Base-by-base conservation (phyloP, 2,329 filamentous ascomycete species). In the Dothidotthia symphoricarpi region DNA sequence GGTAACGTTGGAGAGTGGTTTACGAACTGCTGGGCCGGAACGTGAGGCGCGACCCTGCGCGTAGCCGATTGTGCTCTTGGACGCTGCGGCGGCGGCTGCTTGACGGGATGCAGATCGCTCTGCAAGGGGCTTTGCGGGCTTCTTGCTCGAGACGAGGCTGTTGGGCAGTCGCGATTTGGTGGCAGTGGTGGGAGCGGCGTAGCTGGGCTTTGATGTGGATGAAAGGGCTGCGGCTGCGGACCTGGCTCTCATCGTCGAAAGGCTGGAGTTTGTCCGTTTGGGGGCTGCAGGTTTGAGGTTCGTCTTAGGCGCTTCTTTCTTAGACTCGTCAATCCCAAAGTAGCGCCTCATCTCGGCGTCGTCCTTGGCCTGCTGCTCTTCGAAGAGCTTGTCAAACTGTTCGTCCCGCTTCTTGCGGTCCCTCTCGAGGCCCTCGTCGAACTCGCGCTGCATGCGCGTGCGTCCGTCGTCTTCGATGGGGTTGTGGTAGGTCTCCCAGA, bases 21-120 rank as follows among this genome's bases (percentile, higher is more conserved):
- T 64, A 34, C 64, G 64, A 16, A 57, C 36, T 27, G 55, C 45
- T 30, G 53, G 44, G 13, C 71, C 72, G 3, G 74, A 69, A 14
- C 73, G 73, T 3, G 75, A 70, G 9, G 71, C 70, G 24, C 87
- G 80, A 24, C 90, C 89, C 63, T 85, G 88, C 39, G 80, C 86
- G 62, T 95, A 95, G 12, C 90, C 90, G 28, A 95, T 76, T 0
- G 89, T 95, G 38, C 81, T 90, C 47, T 83, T 81, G 2, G 89
- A 95, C 5, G 81, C 82, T 5, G 78, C 79, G 15, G 79, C 75
- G 1, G 85, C 83, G 9, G 77, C 73, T 7, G 75, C 75, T 47
- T 80, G 78, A 31, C 81, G 78, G 51, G 78, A 73, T 8, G 66
- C 59, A n/a, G 74, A 73, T 1, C 74, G 67, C 43, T 76, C 68